A percentile compares a stretch with the other conserved stretches of the same genome.
Evolutionary conservation across 805 yeast species (phyloP).

Genomic region (Priceomyces medius): DNA sequence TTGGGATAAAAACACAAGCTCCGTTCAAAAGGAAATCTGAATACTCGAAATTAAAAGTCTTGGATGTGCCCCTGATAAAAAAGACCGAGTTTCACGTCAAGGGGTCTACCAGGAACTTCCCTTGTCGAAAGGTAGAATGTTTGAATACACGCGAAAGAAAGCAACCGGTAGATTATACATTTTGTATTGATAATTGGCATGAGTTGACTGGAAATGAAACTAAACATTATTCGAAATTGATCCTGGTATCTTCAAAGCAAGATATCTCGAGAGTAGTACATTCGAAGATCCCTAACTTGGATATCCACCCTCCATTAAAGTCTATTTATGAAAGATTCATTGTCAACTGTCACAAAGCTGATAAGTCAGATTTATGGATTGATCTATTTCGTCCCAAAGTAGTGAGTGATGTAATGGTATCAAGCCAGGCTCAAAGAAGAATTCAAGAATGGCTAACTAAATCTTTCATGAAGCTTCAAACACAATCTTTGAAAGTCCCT

Average conservation of each 20-base stretch:
- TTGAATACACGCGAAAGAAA: not conserved
- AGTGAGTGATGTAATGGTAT: conserved; percentile 34
- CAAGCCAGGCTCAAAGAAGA: conserved; percentile 16
- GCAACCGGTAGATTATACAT: not conserved
- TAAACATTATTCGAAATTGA: not conserved
- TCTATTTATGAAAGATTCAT: conserved; percentile 11
- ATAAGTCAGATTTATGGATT: conserved; percentile 32
- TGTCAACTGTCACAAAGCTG: not conserved
- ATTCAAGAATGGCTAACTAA: conserved; percentile 41
- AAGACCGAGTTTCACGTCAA: conserved; percentile 33
- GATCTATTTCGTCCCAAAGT: conserved; percentile 43
- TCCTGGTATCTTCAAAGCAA: not conserved
- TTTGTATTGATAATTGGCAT: not conserved
- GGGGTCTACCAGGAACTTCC: not conserved
- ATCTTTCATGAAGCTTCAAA: conserved; percentile 34
- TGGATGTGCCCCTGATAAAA: conserved; percentile 30
- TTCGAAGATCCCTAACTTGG: conserved; percentile 12
- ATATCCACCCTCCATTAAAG: conserved; percentile 9
- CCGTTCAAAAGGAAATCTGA: conserved; percentile 11
- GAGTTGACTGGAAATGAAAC: not conserved
- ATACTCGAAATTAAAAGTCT: conserved; percentile 24
- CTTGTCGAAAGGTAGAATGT: not conserved
- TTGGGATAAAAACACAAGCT: not conserved
- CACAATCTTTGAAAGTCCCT: conserved; percentile 31
- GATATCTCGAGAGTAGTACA: not conserved